Percentiles rank a stretch among this genome's conserved stretches.
These are phyloP conservation scores for Ceratocystis cacaofunesta DNA, from an alignment of 2,329 filamentous ascomycete species.

Conservation along the genomic window DNA sequence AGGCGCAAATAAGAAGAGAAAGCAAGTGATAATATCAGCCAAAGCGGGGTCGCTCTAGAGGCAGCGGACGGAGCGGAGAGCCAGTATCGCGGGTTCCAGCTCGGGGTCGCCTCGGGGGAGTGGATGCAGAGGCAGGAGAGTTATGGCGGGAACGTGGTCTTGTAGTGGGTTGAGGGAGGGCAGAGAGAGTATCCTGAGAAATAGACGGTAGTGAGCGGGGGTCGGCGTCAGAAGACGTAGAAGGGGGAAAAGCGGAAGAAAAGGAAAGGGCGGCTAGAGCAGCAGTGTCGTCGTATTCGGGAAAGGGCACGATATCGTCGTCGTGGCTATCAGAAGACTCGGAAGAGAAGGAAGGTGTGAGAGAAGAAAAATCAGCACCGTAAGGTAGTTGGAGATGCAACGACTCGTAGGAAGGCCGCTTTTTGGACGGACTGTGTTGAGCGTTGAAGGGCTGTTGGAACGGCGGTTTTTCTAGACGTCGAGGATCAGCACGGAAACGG, in stretches of 20 bases:
- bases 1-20: constrained; percentile 4
- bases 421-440: constrained; percentile 12
- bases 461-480: constrained; percentile 16
- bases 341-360: constrained; percentile 3
- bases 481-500: constrained; percentile 17
- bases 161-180: constrained; percentile 9
- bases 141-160: constrained; percentile 16
- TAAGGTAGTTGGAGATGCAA: constrained; percentile 15
- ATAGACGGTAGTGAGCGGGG: constrained; percentile 16
- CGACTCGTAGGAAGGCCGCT: constrained; percentile 7
- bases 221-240: constrained; percentile 7
- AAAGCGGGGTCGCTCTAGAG: constrained; percentile 16
- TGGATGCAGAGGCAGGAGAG: constrained; percentile 15
- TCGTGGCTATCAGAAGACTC: constrained; percentile 6
- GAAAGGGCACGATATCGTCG: constrained; percentile 15
- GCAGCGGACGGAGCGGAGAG: constrained; percentile 14
- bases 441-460: constrained; percentile 17
- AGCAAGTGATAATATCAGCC: constrained; percentile 10
- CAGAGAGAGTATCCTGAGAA: constrained; percentile 12
- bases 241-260: constrained; percentile 5
- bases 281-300: constrained; percentile 16
- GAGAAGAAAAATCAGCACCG: constrained; percentile 15
- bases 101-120: constrained; percentile 15
- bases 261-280: constrained; percentile 13
- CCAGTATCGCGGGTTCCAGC: constrained; percentile 17